Conservation (phyloP, 805 yeast genomes). For the Yamadazyma phyllophila region DNA sequence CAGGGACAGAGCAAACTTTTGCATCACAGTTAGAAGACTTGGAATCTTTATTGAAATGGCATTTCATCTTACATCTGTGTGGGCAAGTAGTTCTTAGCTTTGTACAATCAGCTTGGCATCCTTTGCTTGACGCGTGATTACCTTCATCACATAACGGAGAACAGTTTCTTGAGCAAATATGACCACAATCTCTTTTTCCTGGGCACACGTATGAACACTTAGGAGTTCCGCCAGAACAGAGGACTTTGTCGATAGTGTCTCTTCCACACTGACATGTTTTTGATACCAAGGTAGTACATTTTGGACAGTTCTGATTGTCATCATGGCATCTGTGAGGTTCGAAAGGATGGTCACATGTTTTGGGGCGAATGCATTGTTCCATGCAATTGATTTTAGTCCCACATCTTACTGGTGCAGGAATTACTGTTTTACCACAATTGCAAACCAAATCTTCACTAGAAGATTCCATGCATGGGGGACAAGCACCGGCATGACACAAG, state of each 20-base stretch:
- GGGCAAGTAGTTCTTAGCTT: conserved; percentile 55
- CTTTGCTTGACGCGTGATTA: conserved; percentile 44
- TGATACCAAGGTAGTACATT: conserved; percentile 61
- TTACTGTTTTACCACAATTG: conserved; percentile 74
- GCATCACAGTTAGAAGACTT: conserved; percentile 46
- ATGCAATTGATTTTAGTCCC: conserved; percentile 66
- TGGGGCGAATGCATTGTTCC: conserved; percentile 58
- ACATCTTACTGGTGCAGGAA: conserved; percentile 82
- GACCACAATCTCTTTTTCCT: conserved; percentile 38
- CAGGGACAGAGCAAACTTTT: conserved; percentile 49
- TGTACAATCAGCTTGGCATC: conserved; percentile 61
- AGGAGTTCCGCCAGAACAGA: conserved; percentile 66
- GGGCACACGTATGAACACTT: conserved; percentile 53
- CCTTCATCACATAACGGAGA: conserved; percentile 57
- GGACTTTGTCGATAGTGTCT: conserved; percentile 54
- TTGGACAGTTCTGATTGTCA: conserved; percentile 58
- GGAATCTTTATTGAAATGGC: conserved; percentile 54
- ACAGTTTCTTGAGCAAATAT: conserved; percentile 56
- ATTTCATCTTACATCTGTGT: conserved; percentile 60
- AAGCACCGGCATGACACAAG: conserved; percentile 76
- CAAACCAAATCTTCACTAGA: conserved; percentile 77
- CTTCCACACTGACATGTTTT: conserved; percentile 64
- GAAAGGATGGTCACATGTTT: conserved; percentile 67
- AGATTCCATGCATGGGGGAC: conserved; percentile 78
- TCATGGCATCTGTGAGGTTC: conserved; percentile 78